Percentiles rank a stretch among this genome's conserved stretches.
Conservation (phyloP, 306 rosid genomes). For the Neltuma alba region DNA sequence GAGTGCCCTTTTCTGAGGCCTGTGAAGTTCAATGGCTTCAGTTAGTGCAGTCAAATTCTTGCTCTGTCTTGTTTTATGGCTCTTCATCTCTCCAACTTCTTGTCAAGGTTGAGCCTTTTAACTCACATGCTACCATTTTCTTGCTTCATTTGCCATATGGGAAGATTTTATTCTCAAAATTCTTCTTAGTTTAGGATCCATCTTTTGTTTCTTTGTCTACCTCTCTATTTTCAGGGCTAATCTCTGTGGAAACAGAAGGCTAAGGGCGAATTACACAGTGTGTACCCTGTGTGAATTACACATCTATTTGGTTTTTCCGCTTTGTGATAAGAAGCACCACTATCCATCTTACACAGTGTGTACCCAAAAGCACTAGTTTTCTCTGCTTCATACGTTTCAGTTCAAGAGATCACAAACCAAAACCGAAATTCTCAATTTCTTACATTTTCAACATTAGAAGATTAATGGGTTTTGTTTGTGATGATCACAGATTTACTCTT, state of each 20-base stretch:
- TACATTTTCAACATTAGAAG: background rate
- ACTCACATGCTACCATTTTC: background rate
- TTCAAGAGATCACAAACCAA: slow-evolving; percentile 29
- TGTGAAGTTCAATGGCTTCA: slow-evolving; percentile 66
- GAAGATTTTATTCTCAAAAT: background rate
- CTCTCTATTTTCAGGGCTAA: background rate
- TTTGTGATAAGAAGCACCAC: background rate
- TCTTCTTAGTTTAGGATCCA: background rate
- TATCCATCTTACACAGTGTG: background rate
- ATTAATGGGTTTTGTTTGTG: background rate
- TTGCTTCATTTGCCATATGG: background rate
- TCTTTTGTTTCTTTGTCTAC: slow-evolving; percentile 19
- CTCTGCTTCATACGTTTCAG: slow-evolving; percentile 4
- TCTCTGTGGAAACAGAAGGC: background rate
- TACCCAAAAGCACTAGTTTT: slow-evolving; percentile 26
- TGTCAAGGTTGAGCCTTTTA: slow-evolving; percentile 56
- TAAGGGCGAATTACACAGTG: too few relatives aligned
- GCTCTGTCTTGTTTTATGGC: slow-evolving; percentile 44
- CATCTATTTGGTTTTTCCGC: background rate
- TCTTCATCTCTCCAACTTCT: slow-evolving; percentile 44
- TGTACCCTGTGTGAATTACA: slow-evolving; percentile 20
- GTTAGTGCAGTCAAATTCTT: slow-evolving; percentile 56
- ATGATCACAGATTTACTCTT: background rate
- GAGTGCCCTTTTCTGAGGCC: slow-evolving; percentile 49
- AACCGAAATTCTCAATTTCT: background rate